Conservation (phyloP, 345 rosid species). For the Eutrema yunnanense region DNA sequence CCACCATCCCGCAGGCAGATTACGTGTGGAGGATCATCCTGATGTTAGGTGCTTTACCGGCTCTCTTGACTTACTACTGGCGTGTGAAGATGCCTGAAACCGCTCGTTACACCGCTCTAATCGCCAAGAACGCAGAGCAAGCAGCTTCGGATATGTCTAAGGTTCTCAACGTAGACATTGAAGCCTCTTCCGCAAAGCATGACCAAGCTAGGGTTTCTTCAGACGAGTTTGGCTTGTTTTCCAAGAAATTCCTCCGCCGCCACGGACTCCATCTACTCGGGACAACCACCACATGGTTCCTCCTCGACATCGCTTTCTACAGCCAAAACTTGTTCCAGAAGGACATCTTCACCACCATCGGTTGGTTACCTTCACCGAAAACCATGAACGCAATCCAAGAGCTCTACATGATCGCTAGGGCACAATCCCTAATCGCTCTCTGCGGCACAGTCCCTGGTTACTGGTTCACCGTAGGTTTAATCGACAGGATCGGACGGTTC, state of each 20-base stretch:
- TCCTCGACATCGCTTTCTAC: slow-evolving; percentile 67
- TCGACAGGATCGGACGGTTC: slow-evolving; percentile 48
- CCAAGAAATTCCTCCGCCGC: slow-evolving; percentile 33
- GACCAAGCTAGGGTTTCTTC: slow-evolving; percentile 7
- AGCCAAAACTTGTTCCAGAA: slow-evolving; percentile 75
- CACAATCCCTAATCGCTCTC: slow-evolving; percentile 59
- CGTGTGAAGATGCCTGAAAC: slow-evolving; percentile 82
- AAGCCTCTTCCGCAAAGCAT: slow-evolving; percentile 41
- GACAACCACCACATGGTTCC: slow-evolving; percentile 64
- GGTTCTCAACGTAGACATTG: slow-evolving; percentile 58
- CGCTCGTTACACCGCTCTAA: slow-evolving; percentile 70
- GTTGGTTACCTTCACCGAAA: slow-evolving; percentile 64
- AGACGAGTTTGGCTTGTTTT: slow-evolving; percentile 51
- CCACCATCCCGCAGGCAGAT: too few relatives aligned
- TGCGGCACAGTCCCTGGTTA: slow-evolving; percentile 84
- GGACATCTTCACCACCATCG: slow-evolving; percentile 61
- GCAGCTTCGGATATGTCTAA: slow-evolving; percentile 70
- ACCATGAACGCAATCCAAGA: slow-evolving; percentile 69
- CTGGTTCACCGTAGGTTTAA: slow-evolving; percentile 38
- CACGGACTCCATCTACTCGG: slow-evolving; percentile 62
- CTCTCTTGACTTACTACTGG: slow-evolving; percentile 62
- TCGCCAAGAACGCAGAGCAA: slow-evolving; percentile 53
- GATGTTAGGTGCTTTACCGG: slow-evolving; percentile 40
- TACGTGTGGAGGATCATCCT: not conserved
- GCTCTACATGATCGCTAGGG: slow-evolving; percentile 47